A percentile compares a stretch with the other conserved stretches of the same genome.
phyloP scores from a whole-genome alignment of 345 rosid species.

The Gossypium arboreum region DNA sequence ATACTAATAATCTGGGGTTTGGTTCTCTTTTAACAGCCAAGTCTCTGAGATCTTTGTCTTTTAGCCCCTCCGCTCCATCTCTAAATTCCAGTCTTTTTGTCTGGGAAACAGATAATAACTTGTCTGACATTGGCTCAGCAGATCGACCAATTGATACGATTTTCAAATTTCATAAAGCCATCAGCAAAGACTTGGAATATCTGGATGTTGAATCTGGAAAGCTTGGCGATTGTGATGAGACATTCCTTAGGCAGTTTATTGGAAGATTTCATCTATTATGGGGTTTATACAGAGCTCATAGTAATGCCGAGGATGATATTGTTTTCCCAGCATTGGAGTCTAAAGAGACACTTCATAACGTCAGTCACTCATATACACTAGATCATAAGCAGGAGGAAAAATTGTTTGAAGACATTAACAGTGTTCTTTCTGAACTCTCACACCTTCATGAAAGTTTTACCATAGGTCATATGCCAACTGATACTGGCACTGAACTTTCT shows the following conservation, averaged over 20 bases:
- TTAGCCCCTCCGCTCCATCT: constrained; percentile 62
- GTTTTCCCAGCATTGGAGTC: constrained; percentile 92
- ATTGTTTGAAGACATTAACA: constrained; percentile 77
- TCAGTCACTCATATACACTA: constrained; percentile 84
- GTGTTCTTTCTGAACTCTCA: constrained; percentile 64
- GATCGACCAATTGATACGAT: constrained; percentile 84
- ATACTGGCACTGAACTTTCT: constrained; percentile 23
- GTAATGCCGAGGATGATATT: constrained; percentile 95
- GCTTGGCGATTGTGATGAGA: constrained; percentile 65
- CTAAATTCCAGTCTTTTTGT: constrained; percentile 82
- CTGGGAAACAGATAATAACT: constrained; percentile 67
- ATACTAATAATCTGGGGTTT: constrained; percentile 54
- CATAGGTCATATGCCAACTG: constrained; percentile 26
- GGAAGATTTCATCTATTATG: constrained; percentile 84
- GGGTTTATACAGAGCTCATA: constrained; percentile 93
- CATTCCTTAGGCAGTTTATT: constrained; percentile 62
- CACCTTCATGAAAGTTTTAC: constrained; percentile 48
- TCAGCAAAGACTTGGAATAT: constrained; percentile 83
- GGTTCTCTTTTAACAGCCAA: constrained; percentile 65
- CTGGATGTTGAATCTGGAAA: constrained; percentile 85
- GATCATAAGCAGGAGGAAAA: constrained; percentile 92
- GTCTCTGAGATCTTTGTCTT: constrained; percentile 65
- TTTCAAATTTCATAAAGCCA: constrained; percentile 90
- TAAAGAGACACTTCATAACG: constrained; percentile 90
- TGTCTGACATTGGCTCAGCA: constrained; percentile 37